Percentiles rank a stretch among this genome's conserved stretches.
phyloP scores from a whole-genome alignment of 257 asterid species.

The Petunia secreta region DNA sequence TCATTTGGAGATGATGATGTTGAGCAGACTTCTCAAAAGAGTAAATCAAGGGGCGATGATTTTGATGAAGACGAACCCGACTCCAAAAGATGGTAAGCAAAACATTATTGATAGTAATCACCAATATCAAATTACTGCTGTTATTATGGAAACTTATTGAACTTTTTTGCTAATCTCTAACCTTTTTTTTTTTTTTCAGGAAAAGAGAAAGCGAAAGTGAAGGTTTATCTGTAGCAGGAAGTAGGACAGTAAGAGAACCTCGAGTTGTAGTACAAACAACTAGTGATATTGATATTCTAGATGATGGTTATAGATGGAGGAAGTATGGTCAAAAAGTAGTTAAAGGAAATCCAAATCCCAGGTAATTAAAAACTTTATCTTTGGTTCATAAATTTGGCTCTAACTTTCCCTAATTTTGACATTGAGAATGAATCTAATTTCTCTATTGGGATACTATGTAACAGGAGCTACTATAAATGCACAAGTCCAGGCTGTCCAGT shows the following conservation, averaged over 20 bases:
- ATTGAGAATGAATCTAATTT: conserved; percentile 3
- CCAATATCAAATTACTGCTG: background rate
- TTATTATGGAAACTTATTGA: background rate
- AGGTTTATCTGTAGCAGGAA: conserved; percentile 42
- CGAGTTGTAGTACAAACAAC: conserved; percentile 75
- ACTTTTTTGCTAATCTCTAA: background rate
- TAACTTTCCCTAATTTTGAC: background rate
- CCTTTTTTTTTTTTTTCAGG: conserved; percentile 41
- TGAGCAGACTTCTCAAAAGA: conserved; percentile 59
- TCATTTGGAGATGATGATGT: conserved; percentile 69
- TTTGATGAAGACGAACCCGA: conserved; percentile 57
- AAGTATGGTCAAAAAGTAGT: conserved; percentile 83
- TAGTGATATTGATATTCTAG: conserved; percentile 72
- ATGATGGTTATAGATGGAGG: conserved; percentile 80
- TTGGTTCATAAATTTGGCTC: background rate
- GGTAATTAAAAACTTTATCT: conserved; percentile 38
- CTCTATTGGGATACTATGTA: background rate
- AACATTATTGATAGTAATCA: background rate
- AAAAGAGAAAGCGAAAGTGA: conserved; percentile 48
- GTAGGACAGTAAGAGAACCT: conserved; percentile 62
- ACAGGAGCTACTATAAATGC: conserved; percentile 91
- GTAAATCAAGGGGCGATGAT: conserved; percentile 46
- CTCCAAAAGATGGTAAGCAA: conserved; percentile 59
- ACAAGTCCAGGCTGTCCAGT: conserved; percentile 63
- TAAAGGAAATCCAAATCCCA: conserved; percentile 77